phyloP scores from a whole-genome alignment of 306 rosid species.

The Comarum palustre region DNA sequence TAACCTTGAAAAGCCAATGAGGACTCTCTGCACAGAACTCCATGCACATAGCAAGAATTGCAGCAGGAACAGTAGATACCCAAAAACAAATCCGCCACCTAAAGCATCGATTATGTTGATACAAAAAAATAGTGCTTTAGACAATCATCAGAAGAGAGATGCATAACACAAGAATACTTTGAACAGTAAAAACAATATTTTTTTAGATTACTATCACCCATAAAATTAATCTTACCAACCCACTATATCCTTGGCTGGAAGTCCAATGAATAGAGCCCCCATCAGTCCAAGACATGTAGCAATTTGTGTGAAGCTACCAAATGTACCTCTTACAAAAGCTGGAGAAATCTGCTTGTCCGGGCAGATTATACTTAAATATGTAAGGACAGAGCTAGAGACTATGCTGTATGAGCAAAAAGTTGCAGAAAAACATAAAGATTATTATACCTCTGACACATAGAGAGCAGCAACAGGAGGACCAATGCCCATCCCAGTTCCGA shows the following conservation, averaged over 20 bases:
- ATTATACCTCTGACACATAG: constrained; percentile 73
- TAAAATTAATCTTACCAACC: constrained; percentile 61
- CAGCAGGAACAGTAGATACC: constrained; percentile 66
- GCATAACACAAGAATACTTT: constrained; percentile 6
- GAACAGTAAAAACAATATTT: constrained; percentile 3
- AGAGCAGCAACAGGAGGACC: constrained; percentile 86
- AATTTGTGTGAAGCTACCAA: constrained; percentile 76
- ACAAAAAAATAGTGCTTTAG: constrained; percentile 14
- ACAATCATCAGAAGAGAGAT: constrained; percentile 5
- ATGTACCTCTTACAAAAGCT: constrained; percentile 67
- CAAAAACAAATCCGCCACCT: constrained; percentile 93
- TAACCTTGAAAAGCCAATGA: constrained; percentile 84
- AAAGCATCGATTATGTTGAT: constrained; percentile 26
- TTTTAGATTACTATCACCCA: constrained; percentile 12
- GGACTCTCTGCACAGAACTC: constrained; percentile 88
- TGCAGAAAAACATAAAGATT: constrained; percentile 18
- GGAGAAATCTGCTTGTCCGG: constrained; percentile 66
- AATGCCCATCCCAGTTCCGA: constrained; percentile 81
- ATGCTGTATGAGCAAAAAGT: constrained; percentile 12
- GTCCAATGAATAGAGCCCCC: constrained; percentile 62
- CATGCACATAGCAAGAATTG: constrained; percentile 62
- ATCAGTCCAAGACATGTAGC: constrained; percentile 84
- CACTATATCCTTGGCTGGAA: constrained; percentile 65
- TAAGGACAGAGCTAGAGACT: constrained; percentile 9
- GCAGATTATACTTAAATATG: constrained; percentile 8